Evolutionary conservation across 306 rosid genomes (phyloP), one percentile per base, ranked within the genome.

Genomic region (Vigna hirtella): DNA sequence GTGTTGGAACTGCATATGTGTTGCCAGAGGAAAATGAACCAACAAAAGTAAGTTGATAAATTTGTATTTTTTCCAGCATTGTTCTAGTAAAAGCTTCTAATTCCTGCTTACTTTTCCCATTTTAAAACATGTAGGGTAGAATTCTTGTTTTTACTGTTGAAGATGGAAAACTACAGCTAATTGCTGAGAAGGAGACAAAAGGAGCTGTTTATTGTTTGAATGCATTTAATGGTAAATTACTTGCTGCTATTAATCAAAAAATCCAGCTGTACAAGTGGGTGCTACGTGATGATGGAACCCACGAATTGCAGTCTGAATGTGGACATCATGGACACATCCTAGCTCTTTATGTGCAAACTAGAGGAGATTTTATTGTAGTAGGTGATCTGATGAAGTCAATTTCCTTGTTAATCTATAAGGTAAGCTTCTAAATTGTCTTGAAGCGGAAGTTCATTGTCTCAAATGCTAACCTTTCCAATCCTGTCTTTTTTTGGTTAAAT

Each of bases 291-390:
- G 99, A 93, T 47, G 97, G 96, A 71, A 88, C 96, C 70, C 97
- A 76, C 22, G 99, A 96, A 80, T 87, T 96, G 66, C 99, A 96
- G 80, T 96, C 99, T 55, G 99, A 96, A 84, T 96, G 99, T 79
- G 99, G 99, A 76, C 99, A 96, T 81, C 99, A 96, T 42, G 99
- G 99, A 49, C 99, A 96, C 85, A 93, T 96, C 83, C 87, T 96
- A 66, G 99, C 99, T 48, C 97, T 96, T n/a, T 96, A 90, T 56
- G 96, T 93, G 38, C 97, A 96, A 83, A 96, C 99, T 59, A 88
- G 99, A 73, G 99, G 99, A 15, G 99, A 96, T 86, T 96, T 96
- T 86, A 94, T 94, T 7, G 96, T 94, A 58, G 98, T 94, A n/a
- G 98, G 98, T 64, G 98, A 94, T 84, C 70, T 94, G 51, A 94